Percentiles rank a stretch among this genome's conserved stretches.
phyloP scores from a whole-genome alignment of 1,284 basidiomycete species.

The Cutaneotrichosporon sp. region DNA sequence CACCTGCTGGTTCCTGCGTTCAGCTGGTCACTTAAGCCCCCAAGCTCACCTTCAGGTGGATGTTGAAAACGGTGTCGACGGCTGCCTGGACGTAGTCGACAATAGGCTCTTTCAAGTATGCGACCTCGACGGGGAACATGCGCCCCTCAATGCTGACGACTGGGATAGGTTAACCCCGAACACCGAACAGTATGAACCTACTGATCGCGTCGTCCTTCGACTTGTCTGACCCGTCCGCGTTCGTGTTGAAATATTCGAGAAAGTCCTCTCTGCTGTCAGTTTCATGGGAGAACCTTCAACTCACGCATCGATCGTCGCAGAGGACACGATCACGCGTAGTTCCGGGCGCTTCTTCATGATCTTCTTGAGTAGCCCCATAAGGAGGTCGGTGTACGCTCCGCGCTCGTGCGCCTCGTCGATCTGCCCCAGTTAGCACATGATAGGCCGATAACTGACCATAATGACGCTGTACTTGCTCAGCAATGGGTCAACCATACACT shows the following conservation, averaged over 20 bases:
- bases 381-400: constrained; percentile 87
- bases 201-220: constrained; percentile 52
- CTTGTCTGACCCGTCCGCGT: constrained; percentile 50
- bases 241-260: constrained; percentile 76
- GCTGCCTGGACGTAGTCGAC: constrained; percentile 81
- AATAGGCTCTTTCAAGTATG: constrained; percentile 69
- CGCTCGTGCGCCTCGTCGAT: constrained; percentile 97
- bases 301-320: constrained; percentile 87
- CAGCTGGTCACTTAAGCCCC: not conserved
- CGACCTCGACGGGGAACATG: constrained; percentile 84
- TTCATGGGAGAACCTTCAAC: constrained; percentile 10
- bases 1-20: constrained; percentile 70
- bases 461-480: constrained; percentile 89
- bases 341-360: constrained; percentile 85
- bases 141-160: constrained; percentile 88
- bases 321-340: constrained; percentile 86
- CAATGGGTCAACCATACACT: constrained; percentile 84
- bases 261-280: constrained; percentile 61
- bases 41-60: constrained; percentile 70
- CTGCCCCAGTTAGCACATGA: constrained; percentile 53
- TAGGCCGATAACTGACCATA: constrained; percentile 63
- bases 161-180: constrained; percentile 52
- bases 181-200: constrained; percentile 18
- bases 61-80: constrained; percentile 78
- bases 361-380: constrained; percentile 92